phyloP scores from a whole-genome alignment of 1,139 yeast species.

The Arxiozyma slooffiae region DNA sequence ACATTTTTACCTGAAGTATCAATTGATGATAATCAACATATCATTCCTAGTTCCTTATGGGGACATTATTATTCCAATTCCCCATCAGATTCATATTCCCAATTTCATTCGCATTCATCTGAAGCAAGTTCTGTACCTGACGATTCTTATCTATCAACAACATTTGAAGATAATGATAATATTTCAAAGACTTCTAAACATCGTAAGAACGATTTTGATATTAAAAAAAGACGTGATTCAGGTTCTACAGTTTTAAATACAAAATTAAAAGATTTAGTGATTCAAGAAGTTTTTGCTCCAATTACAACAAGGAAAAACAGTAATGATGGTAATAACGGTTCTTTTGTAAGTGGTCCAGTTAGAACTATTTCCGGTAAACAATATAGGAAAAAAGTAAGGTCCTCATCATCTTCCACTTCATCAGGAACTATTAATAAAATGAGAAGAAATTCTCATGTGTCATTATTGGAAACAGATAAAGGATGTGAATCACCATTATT shows the following conservation, averaged over 20 bases:
- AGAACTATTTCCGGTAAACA: conserved; percentile 10
- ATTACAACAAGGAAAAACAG: conserved; percentile 18
- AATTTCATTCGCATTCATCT: conserved; percentile 6
- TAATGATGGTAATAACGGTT: conserved; percentile 2
- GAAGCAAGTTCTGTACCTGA: conserved; percentile 43
- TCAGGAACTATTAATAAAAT: neutral
- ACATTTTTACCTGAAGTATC: conserved; percentile 63
- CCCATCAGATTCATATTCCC: neutral
- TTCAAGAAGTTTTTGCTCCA: conserved; percentile 64
- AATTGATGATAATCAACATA: conserved; percentile 79
- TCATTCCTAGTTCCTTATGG: conserved; percentile 72
- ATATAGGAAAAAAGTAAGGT: conserved; percentile 8
- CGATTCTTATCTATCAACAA: conserved; percentile 20
- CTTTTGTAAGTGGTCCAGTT: conserved; percentile 6
- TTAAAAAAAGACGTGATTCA: conserved; percentile 21
- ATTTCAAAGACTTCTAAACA: conserved; percentile 1
- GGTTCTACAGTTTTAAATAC: conserved; percentile 61
- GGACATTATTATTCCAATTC: conserved; percentile 39
- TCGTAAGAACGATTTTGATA: conserved; percentile 4
- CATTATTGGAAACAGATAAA: conserved; percentile 6
- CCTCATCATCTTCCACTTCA: conserved; percentile 8
- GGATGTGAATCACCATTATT: conserved; percentile 17
- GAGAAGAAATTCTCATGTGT: conserved; percentile 22
- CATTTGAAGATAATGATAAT: conserved; percentile 5
- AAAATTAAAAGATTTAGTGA: conserved; percentile 53